These are phyloP conservation scores for Rugonectria rugulosa DNA, from an alignment of 2,329 filamentous ascomycete genomes.

Conservation along the genomic window DNA sequence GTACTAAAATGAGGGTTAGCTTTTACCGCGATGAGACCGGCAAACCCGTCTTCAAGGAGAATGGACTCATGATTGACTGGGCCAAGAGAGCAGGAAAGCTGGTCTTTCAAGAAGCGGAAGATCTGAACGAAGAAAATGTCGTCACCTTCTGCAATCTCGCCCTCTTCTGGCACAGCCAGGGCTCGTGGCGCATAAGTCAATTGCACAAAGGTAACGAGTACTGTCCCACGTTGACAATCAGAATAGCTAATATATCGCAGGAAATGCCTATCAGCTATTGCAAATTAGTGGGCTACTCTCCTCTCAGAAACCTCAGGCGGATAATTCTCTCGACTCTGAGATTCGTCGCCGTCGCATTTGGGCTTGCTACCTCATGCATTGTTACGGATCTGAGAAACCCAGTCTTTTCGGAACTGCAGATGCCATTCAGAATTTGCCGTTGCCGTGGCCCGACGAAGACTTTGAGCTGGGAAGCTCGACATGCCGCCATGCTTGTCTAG, in stretches of 20 bases:
- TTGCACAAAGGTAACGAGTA: conserved; percentile 24
- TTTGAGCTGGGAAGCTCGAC: not conserved
- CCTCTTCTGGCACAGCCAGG: conserved; percentile 33
- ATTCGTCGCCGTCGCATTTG: conserved; percentile 23
- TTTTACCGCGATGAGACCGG: conserved; percentile 19
- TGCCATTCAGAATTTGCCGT: conserved; percentile 6
- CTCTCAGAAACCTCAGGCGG: not conserved
- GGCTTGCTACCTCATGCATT: conserved; percentile 28
- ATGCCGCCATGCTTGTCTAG: not conserved
- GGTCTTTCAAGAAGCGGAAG: conserved; percentile 22
- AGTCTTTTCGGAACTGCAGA: conserved; percentile 4
- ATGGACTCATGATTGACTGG: conserved; percentile 18
- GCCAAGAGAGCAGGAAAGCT: conserved; percentile 22
- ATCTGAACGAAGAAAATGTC: conserved; percentile 23
- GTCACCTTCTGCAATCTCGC: conserved; percentile 28
- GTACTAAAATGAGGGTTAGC: conserved; percentile 2
- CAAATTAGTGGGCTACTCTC: conserved; percentile 12
- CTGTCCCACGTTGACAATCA: no score
- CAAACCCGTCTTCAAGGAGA: not conserved
- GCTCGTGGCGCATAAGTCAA: conserved; percentile 30
- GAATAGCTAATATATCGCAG: not conserved
- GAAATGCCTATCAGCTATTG: conserved; percentile 28
- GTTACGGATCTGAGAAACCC: conserved; percentile 18
- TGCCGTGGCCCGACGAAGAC: conserved; percentile 18
- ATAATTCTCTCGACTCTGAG: not conserved